These are phyloP conservation scores for Entonaema liquescens DNA, from an alignment of 495 filamentous ascomycete genomes.

Conservation along the genomic window DNA sequence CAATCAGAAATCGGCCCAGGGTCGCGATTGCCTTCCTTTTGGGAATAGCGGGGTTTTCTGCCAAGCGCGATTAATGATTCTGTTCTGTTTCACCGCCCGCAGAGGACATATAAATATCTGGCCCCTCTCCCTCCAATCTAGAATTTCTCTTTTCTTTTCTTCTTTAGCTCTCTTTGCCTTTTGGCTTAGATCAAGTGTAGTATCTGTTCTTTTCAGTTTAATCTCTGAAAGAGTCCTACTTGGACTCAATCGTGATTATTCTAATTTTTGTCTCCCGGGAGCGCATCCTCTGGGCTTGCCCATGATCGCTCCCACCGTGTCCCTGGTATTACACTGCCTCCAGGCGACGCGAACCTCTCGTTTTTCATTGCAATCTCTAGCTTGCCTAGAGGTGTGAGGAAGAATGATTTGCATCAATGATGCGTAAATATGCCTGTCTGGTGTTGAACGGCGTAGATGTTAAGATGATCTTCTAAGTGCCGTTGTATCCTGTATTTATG, in stretches of 20 bases:
- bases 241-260: constrained; percentile 83
- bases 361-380: constrained; percentile 34
- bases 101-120: not conserved
- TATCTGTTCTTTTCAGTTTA: constrained; percentile 99
- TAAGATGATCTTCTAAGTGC: no score
- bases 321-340: constrained; percentile 89
- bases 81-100: not conserved
- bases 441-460: no score
- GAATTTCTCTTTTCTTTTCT: constrained; percentile 45
- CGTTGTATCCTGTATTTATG: no score
- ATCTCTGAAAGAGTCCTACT: constrained; percentile 73
- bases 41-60: not conserved
- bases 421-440: no score
- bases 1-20: not conserved
- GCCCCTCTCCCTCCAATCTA: not conserved
- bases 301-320: constrained; percentile 78
- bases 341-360: constrained; percentile 74
- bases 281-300: constrained; percentile 81
- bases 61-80: not conserved
- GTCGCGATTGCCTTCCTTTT: not conserved
- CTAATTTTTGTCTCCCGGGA: constrained; percentile 73
- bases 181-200: constrained; percentile 99
- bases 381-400: constrained; percentile 31
- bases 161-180: constrained; percentile 67
- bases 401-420: no score